phyloP scores from a whole-genome alignment of 768 basidiomycete genomes.

The Mycena latifolia region DNA sequence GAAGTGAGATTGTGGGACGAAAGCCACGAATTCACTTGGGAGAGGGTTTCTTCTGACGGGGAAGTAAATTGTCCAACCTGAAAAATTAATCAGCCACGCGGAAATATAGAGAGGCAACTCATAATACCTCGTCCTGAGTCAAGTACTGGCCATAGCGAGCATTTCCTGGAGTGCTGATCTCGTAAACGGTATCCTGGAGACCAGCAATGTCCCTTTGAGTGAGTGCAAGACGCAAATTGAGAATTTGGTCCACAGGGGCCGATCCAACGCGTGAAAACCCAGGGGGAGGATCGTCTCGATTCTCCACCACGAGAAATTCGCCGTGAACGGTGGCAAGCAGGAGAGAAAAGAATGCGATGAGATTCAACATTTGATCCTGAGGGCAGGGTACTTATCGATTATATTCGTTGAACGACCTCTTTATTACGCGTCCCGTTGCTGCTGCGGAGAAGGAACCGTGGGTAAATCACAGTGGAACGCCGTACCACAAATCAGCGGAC shows the following conservation, averaged over 20 bases:
- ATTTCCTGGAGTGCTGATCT: slow-evolving; percentile 9
- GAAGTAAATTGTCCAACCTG: not conserved
- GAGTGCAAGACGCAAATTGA: slow-evolving; percentile 10
- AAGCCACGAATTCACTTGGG: not conserved
- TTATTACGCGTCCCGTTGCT: no score
- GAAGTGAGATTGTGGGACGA: not conserved
- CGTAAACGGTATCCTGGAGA: slow-evolving; percentile 9
- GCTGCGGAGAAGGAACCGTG: no score
- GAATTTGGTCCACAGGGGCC: not conserved
- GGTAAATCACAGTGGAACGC: no score
- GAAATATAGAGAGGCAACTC: not conserved
- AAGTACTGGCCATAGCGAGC: slow-evolving; percentile 19
- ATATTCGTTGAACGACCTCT: no score
- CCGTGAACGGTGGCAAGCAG: not conserved
- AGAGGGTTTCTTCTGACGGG: not conserved
- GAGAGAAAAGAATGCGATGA: not conserved
- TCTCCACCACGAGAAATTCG: not conserved
- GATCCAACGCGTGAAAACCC: slow-evolving; percentile 6
- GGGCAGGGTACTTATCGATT: no score
- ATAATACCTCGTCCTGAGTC: not conserved
- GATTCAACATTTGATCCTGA: not conserved
- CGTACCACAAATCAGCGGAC: no score
- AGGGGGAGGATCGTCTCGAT: not conserved
- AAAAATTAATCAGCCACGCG: not conserved
- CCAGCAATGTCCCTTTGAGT: slow-evolving; percentile 3